Conservation (phyloP, 805 yeast species). For the Candida qinlingensis region DNA sequence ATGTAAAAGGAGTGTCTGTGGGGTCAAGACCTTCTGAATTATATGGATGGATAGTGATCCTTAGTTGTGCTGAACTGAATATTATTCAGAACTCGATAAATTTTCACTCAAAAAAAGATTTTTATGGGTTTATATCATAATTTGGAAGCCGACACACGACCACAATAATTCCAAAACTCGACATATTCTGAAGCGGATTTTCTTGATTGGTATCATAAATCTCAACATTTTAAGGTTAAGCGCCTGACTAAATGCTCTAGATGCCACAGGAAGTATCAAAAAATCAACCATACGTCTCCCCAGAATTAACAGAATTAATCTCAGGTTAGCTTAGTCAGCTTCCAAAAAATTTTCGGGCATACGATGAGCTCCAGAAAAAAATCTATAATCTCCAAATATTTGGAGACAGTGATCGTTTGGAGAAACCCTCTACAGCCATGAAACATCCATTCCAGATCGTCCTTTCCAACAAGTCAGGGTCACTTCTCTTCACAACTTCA, state of each 20-base stretch:
- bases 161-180: neutral
- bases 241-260: too few relatives aligned
- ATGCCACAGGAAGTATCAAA: too few relatives aligned
- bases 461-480: constrained; percentile 38
- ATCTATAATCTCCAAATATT: too few relatives aligned
- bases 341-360: neutral
- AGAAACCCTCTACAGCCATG: constrained; percentile 23
- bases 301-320: too few relatives aligned
- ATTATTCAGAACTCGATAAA: neutral
- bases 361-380: constrained; percentile 5
- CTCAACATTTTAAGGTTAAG: too few relatives aligned
- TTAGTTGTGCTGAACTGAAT: too few relatives aligned
- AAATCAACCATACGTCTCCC: too few relatives aligned
- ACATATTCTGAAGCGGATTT: neutral
- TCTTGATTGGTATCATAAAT: neutral
- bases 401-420: too few relatives aligned
- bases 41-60: too few relatives aligned
- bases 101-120: too few relatives aligned
- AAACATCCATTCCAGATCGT: constrained; percentile 70
- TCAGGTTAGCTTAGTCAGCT: neutral
- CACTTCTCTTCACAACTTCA: constrained; percentile 47
- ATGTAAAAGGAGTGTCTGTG: neutral
- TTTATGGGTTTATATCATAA: too few relatives aligned
- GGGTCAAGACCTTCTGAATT: too few relatives aligned
- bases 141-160: neutral